Conservation (phyloP, 106 monocot genomes). For the Apostasia ramifera region DNA sequence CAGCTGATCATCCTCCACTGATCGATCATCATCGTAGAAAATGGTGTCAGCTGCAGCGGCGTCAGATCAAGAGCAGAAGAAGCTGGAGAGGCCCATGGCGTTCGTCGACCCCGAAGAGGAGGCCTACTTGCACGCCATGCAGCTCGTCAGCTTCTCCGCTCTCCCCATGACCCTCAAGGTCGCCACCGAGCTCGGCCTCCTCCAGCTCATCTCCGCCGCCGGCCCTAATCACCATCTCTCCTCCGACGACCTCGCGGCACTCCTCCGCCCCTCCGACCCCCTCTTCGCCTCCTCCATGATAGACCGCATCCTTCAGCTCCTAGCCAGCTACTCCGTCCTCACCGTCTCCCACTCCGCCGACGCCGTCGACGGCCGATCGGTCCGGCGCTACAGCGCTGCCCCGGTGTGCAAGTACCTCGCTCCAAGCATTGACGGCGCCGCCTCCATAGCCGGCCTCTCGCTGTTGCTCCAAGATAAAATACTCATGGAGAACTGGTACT, state of each 20-base stretch:
- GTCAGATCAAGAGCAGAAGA: no score
- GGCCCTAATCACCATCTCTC: neutral
- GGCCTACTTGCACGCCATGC: slow-evolving; percentile 9
- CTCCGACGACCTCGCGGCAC: neutral
- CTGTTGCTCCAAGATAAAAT: slow-evolving; percentile 7
- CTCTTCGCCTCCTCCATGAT: neutral
- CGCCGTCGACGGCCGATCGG: neutral
- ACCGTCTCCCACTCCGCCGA: neutral
- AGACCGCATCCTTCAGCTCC: slow-evolving; percentile 9
- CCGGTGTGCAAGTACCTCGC: slow-evolving; percentile 15
- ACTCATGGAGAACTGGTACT: slow-evolving; percentile 13
- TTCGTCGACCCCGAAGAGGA: neutral
- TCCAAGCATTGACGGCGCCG: neutral
- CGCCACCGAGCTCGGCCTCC: slow-evolving; percentile 11
- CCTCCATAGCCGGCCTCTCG: neutral
- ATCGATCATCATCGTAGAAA: no score
- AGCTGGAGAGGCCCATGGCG: no score
- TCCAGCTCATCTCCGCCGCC: slow-evolving; percentile 6
- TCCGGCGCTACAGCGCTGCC: slow-evolving; percentile 2
- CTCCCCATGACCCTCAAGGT: slow-evolving; percentile 21
- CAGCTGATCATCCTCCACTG: no score
- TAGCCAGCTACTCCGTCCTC: slow-evolving; percentile 10
- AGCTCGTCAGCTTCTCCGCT: neutral
- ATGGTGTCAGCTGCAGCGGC: no score
- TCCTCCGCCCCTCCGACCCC: neutral